Percentiles rank a stretch among this genome's conserved stretches.
Evolutionary conservation across 306 rosid species (phyloP).

Genomic region (Corylus avellana): DNA sequence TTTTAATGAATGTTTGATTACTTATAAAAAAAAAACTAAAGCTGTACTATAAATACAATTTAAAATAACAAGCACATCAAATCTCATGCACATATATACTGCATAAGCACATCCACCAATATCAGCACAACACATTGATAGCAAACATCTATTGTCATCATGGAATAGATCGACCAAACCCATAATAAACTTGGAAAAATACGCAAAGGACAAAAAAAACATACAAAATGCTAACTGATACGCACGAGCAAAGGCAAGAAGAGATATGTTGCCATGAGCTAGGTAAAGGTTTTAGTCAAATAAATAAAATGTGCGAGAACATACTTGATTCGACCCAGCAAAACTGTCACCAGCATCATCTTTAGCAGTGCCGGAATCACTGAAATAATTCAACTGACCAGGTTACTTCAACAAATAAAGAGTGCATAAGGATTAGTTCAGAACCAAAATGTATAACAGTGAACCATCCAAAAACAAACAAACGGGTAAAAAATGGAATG

Average conservation of each 20-base stretch:
- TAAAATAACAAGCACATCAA: slow-evolving; percentile 3
- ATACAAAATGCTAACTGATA: slow-evolving; percentile 9
- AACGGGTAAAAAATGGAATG: neutral
- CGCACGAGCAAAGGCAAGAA: neutral
- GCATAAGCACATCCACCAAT: neutral
- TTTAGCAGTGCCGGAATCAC: slow-evolving; percentile 38
- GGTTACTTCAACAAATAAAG: slow-evolving; percentile 19
- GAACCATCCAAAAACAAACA: neutral
- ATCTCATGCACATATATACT: too few relatives aligned
- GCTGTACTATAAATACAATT: neutral
- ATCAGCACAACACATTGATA: neutral
- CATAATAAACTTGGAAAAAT: neutral
- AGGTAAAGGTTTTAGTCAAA: slow-evolving; percentile 9
- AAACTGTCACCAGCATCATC: slow-evolving; percentile 34
- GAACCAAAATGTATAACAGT: slow-evolving; percentile 12
- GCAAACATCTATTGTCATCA: neutral
- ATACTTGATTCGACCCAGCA: slow-evolving; percentile 49
- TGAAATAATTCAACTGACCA: slow-evolving; percentile 39
- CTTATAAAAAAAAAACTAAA: neutral
- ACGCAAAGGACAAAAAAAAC: slow-evolving; percentile 12
- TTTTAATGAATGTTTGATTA: too few relatives aligned
- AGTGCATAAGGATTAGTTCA: neutral
- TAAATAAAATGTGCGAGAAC: slow-evolving; percentile 28
- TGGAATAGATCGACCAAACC: neutral
- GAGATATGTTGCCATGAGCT: slow-evolving; percentile 12